Evolutionary conservation across 2,329 filamentous ascomycete genomes (phyloP), one percentile per base, ranked within the genome.

Genomic region (Calonectria pseudoturangicola): DNA sequence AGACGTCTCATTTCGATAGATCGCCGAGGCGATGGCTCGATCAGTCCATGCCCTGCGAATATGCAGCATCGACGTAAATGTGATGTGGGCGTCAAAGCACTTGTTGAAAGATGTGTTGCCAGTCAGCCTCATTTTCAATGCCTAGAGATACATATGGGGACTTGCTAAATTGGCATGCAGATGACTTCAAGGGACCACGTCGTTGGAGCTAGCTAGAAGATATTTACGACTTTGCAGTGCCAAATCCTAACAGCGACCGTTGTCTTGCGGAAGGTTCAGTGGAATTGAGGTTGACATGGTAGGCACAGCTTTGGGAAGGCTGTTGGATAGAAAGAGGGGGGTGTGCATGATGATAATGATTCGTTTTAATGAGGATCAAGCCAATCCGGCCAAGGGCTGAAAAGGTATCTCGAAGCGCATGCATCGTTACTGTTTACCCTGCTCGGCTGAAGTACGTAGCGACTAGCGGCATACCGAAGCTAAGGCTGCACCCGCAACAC

Each of bases 81-180:
- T 33, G 16, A 48, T 33, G 48, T 47, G 8, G 10, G 43, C 28
- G 50, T 64, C 47, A 25, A 64, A 45, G 56, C 16, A 25, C 13
- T 56, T 36, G 12, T 28, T 48, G 15, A 33, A 33, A 39, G 28
- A 13, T 12, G 58, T 41, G 58, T 45, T 64, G n/a, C 58, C 39
- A 18, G 48, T 18, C 47, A 69, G 45, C 47, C 58, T 56, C 47
- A 45, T 63, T 69, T 64, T 54, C 18, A 36, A 64, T 69, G n/a
- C 27, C 25, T 21, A 5, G 62, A 5, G 62, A 18, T 25, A 6
- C 45, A 12, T 7, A 27, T 50, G n/a, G 30, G 56, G 27, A 18
- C 47, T 25, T 10, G 21, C 33, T n/a, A 33, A 45, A 21, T 39
- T 51, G 58, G 25, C 21, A 45, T 39, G 39, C 45, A 41, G 54